phyloP scores from a whole-genome alignment of 2,329 filamentous ascomycete genomes.

The Cordyceps cicadae region DNA sequence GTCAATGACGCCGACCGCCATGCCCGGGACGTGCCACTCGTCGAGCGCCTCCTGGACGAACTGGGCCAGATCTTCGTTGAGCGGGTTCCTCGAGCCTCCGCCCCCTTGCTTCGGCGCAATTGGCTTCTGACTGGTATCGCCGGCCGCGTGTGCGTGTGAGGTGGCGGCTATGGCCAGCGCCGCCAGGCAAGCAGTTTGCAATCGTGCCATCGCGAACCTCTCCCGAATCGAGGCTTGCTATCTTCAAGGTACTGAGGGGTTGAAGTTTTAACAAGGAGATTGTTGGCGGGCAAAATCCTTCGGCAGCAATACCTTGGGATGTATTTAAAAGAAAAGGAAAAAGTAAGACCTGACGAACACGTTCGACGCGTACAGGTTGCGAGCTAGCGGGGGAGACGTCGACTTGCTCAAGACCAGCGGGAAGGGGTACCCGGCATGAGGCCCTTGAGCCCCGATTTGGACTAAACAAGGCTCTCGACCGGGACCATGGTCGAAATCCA shows the following conservation, averaged over 20 bases:
- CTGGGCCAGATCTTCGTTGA: constrained; percentile 11
- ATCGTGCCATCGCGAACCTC: neutral
- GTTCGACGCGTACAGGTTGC: neutral
- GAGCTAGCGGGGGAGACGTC: neutral
- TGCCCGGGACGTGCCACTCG: constrained; percentile 39
- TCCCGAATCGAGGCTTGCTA: neutral
- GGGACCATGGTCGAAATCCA: neutral
- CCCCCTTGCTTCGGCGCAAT: neutral
- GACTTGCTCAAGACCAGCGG: neutral
- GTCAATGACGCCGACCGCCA: constrained; percentile 40
- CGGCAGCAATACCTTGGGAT: neutral
- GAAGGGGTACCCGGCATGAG: neutral
- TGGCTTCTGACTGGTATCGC: constrained; percentile 3
- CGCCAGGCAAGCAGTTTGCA: neutral
- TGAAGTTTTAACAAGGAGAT: neutral
- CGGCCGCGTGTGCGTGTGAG: neutral
- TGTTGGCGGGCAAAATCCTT: neutral
- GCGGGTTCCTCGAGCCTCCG: constrained; percentile 6
- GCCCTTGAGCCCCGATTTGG: neutral
- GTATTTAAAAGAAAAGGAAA: neutral
- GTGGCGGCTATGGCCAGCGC: neutral
- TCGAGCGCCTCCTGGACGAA: constrained; percentile 15
- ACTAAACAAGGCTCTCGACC: neutral
- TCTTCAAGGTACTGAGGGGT: neutral
- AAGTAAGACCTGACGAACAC: neutral